Base-by-base conservation (phyloP, 768 basidiomycete genomes). In the Ephemerocybe angulata region DNA sequence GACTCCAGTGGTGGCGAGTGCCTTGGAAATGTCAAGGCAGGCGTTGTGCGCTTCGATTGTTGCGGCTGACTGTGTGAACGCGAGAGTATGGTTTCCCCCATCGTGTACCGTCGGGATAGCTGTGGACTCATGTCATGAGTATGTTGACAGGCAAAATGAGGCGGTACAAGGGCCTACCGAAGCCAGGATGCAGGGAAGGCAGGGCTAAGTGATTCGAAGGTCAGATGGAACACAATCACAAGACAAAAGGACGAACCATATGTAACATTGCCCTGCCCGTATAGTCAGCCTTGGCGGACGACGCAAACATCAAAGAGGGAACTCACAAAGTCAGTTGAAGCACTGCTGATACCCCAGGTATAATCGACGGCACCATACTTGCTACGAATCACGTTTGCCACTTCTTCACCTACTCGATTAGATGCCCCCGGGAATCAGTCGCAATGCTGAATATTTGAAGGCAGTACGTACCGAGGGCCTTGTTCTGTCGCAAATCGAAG, bases 321-420 rank as follows among this genome's bases (percentile, higher is more conserved):
- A 72, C 87, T 73, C 61, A 90, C 90, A 59, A 93, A 92, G 65
- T 92, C 90, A 3, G 90, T 92, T 4, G 88, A 92, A 13, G 88
- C 90, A 42, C 77, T 77, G 4, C 73, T 70, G 61, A 87, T 87
- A 41, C 88, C 85, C 77, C 81, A 84, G 56, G 80, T 78, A 62
- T 84, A 80, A 64, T 87, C 84, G 52, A 87, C 74, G 2, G 69
- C 68, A 0, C 86, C 87, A 55, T 84, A 87, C 52, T 81, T 81
- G 57, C 80, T 83, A 15, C 76, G 69, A 30, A 83, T 76, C 35
- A 88, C 74, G 46, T 80, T 77, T 0, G 81, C 82, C 28, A 89
- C 84, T 63, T 87, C 86, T 12, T 74, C 76, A 2, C 83, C 89
- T 90, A 52, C 21, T n/a, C n/a, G n/a, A n/a, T n/a, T n/a, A n/a